Evolutionary conservation across 192 early-diverging fungal genomes (phyloP).

Genomic region (Backusella mclennaniae): DNA sequence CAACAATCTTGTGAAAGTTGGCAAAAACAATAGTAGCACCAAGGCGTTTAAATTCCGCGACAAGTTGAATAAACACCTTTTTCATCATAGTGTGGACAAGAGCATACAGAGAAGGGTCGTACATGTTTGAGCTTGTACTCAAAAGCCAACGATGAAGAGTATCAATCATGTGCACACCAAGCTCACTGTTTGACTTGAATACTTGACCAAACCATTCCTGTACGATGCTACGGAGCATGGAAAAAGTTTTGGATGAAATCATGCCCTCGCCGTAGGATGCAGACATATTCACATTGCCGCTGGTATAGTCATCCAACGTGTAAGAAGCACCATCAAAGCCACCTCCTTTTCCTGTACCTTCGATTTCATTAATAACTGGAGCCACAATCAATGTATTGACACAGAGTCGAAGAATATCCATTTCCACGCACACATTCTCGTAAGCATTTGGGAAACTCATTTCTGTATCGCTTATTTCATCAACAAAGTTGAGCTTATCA

Average conservation of each 20-base stretch:
- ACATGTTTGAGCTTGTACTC: slow-evolving; percentile 66
- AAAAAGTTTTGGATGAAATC: slow-evolving; percentile 61
- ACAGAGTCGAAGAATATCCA: slow-evolving; percentile 77
- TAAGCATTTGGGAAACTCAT: slow-evolving; percentile 78
- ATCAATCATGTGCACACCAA: slow-evolving; percentile 59
- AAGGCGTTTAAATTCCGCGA: slow-evolving; percentile 75
- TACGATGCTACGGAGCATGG: slow-evolving; percentile 74
- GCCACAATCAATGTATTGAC: slow-evolving; percentile 83
- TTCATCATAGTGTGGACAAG: slow-evolving; percentile 89
- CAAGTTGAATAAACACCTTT: slow-evolving; percentile 82
- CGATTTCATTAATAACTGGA: slow-evolving; percentile 73
- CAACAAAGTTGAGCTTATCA: slow-evolving; percentile 56
- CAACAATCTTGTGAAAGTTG: slow-evolving; percentile 76
- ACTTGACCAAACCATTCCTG: slow-evolving; percentile 68
- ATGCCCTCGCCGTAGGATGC: slow-evolving; percentile 41
- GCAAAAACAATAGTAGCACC: slow-evolving; percentile 80
- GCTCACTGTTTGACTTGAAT: slow-evolving; percentile 62
- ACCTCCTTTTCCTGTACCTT: slow-evolving; percentile 49
- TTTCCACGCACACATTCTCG: slow-evolving; percentile 78
- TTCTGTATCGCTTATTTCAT: slow-evolving; percentile 65
- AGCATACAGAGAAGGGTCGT: slow-evolving; percentile 79
- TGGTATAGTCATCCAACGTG: slow-evolving; percentile 63
- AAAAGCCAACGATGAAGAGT: slow-evolving; percentile 92
- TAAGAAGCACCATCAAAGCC: slow-evolving; percentile 47
- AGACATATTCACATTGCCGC: slow-evolving; percentile 40